phyloP scores from a whole-genome alignment of 129 eudicot species.

The Lonicera japonica region DNA sequence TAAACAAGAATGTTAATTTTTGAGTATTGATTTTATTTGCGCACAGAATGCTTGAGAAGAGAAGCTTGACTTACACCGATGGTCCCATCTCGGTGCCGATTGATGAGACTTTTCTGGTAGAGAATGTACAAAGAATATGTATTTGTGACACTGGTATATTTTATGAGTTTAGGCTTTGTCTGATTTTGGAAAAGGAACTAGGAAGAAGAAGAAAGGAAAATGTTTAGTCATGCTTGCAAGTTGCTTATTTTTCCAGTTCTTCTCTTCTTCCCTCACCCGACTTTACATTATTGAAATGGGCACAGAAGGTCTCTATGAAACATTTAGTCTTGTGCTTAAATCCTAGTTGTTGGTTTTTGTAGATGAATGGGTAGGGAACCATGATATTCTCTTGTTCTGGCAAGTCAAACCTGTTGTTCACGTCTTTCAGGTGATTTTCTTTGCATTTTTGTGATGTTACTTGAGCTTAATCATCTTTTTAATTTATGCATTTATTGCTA shows the following conservation, averaged over 20 bases:
- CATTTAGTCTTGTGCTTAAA: neutral
- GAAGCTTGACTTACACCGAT: conserved; percentile 79
- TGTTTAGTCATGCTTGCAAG: neutral
- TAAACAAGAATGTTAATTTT: neutral
- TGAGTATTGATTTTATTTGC: neutral
- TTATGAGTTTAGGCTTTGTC: neutral
- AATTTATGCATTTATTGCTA: neutral
- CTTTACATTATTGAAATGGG: conserved; percentile 1
- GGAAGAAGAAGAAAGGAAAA: neutral
- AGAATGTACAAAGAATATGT: conserved; percentile 68
- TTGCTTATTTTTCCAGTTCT: neutral
- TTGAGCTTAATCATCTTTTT: neutral
- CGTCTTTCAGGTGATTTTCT: conserved; percentile 71
- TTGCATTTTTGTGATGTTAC: neutral
- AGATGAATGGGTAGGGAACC: conserved; percentile 84
- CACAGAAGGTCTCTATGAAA: conserved; percentile 4
- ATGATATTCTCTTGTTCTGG: conserved; percentile 86
- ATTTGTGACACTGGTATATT: conserved; percentile 84
- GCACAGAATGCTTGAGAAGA: conserved; percentile 80
- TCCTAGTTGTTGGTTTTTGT: conserved; percentile 17
- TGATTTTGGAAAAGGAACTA: neutral
- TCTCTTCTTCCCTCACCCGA: neutral
- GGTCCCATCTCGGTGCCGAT: conserved; percentile 79
- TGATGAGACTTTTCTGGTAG: conserved; percentile 59
- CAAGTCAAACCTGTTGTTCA: conserved; percentile 95